These are phyloP conservation scores for Bisporella sp. DNA, from an alignment of 2,329 filamentous ascomycete species.

Conservation along the genomic window DNA sequence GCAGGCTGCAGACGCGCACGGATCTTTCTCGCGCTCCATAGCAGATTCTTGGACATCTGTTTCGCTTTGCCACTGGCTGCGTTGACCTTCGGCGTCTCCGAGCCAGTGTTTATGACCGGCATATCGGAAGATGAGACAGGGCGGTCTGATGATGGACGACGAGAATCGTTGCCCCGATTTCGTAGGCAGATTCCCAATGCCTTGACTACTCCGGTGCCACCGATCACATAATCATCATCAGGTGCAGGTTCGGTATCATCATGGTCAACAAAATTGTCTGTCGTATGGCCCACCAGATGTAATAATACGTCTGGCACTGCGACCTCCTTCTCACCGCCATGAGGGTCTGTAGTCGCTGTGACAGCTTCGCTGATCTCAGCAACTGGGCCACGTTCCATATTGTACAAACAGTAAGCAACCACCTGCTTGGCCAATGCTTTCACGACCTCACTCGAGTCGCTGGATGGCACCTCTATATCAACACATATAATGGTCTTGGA, in stretches of 20 bases:
- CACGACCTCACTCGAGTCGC: conserved; percentile 80
- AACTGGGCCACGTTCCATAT: conserved; percentile 75
- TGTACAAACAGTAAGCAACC: conserved; percentile 88
- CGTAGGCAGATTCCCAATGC: conserved; percentile 85
- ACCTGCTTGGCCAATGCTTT: conserved; percentile 89
- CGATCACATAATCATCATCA: conserved; percentile 92
- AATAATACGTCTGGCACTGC: conserved; percentile 77
- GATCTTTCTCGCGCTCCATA: conserved; percentile 85
- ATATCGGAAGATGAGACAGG: conserved; percentile 11
- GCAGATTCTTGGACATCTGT: conserved; percentile 86
- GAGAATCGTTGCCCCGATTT: conserved; percentile 63
- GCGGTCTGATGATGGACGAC: conserved; percentile 29
- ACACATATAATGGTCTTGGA: conserved; percentile 80
- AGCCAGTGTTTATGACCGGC: conserved; percentile 33
- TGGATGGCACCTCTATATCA: conserved; percentile 80
- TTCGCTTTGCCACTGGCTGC: conserved; percentile 57
- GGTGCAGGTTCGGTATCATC: conserved; percentile 64
- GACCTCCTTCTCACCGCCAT: conserved; percentile 42
- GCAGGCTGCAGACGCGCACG: conserved; percentile 76
- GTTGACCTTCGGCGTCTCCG: conserved; percentile 35
- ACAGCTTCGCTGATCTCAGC: conserved; percentile 47
- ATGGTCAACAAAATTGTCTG: conserved; percentile 48
- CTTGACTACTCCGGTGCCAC: conserved; percentile 91
- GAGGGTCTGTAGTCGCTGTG: conserved; percentile 24
- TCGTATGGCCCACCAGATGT: conserved; percentile 70